Percentiles rank a stretch among this genome's conserved stretches.
phyloP scores from a whole-genome alignment of 1,139 yeast species.

The Yamadazyma dushanensis region DNA sequence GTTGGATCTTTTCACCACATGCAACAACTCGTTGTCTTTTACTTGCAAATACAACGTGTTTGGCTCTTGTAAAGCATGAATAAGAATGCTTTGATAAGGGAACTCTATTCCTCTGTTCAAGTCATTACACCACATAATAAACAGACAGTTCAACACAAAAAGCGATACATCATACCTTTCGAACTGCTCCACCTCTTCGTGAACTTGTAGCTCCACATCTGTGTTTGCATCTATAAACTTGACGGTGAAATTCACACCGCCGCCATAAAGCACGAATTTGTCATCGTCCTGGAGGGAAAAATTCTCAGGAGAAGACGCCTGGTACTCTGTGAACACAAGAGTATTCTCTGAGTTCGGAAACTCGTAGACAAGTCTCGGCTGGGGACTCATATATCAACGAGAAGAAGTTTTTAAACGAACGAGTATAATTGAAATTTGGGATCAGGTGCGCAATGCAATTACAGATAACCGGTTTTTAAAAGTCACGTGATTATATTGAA shows the following conservation, averaged over 20 bases:
- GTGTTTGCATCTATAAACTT: slow-evolving; percentile 20
- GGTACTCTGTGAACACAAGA: slow-evolving; percentile 32
- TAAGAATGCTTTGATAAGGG: slow-evolving; percentile 37
- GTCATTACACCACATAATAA: slow-evolving; percentile 37
- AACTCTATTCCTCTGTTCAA: slow-evolving; percentile 36
- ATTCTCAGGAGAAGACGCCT: slow-evolving; percentile 40
- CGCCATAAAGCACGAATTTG: slow-evolving; percentile 43
- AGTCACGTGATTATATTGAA: not conserved
- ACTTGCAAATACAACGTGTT: slow-evolving; percentile 36
- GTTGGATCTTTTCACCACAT: slow-evolving; percentile 6
- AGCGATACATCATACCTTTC: slow-evolving; percentile 19
- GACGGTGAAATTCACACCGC: slow-evolving; percentile 26
- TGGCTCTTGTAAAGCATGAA: slow-evolving; percentile 36
- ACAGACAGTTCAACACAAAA: slow-evolving; percentile 39
- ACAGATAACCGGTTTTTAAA: too few species aligned
- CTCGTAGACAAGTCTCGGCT: slow-evolving; percentile 27
- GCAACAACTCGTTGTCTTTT: slow-evolving; percentile 21
- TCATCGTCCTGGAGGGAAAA: slow-evolving; percentile 42
- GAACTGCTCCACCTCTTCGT: slow-evolving; percentile 12
- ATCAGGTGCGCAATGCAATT: too few species aligned
- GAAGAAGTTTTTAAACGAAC: too few species aligned
- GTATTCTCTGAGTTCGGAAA: slow-evolving; percentile 47
- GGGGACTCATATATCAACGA: slow-evolving; percentile 17
- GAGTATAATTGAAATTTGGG: too few species aligned
- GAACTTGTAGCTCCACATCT: slow-evolving; percentile 16